Base-by-base conservation (phyloP, 805 yeast species). In the Ogataea chonburiensis region DNA sequence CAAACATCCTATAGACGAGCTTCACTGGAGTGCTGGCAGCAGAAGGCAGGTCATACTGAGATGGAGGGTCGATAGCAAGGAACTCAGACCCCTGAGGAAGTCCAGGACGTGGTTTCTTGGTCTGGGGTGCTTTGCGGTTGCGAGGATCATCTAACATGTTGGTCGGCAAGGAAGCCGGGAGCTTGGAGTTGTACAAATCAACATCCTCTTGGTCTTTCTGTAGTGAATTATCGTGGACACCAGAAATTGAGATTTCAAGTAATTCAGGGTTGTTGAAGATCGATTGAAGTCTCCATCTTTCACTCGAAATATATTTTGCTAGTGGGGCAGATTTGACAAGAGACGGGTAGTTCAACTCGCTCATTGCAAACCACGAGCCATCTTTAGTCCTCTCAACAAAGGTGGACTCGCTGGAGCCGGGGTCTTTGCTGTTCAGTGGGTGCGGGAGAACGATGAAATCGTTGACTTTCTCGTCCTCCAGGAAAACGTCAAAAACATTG, bases 281-380 rank as follows among this genome's bases (percentile, higher is more conserved):
- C 5, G 64, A 53, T 1, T 68, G 56, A 1, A 57, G 42, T 43
- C 75, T 61, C 72, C 75, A 71, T 24, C 66, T 56, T 26, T 65
- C 69, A 44, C 66, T 49, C 14, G 59, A 45, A 25, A 73, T 78
- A 61, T 81, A 87, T 33, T 73, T 68, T 0, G 96, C 81, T 2
- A 73, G 51, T 0, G 95, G 91, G 0, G 96, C 93, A 6, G 86
- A 75, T 38, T 77, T 75, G 7, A 91, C 87, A 31, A 91, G 61
- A 0, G 94, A 79, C 0, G 96, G 96, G 55, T 81, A 91, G 47
- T 79, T 71, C 16, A 62, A 56, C 47, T 79, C 83, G 15, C 94
- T 83, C 75, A 91, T 70, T 4, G 96, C 96, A 65, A 75, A 86
- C 95, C 96, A 89, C 1, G 82, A 70, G 3, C 82, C 80, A 30